Percentiles rank a stretch among this genome's conserved stretches.
These are phyloP conservation scores for Aegilops sharonensis DNA, from an alignment of 176 grass and related monocot genomes.

Conservation along the genomic window DNA sequence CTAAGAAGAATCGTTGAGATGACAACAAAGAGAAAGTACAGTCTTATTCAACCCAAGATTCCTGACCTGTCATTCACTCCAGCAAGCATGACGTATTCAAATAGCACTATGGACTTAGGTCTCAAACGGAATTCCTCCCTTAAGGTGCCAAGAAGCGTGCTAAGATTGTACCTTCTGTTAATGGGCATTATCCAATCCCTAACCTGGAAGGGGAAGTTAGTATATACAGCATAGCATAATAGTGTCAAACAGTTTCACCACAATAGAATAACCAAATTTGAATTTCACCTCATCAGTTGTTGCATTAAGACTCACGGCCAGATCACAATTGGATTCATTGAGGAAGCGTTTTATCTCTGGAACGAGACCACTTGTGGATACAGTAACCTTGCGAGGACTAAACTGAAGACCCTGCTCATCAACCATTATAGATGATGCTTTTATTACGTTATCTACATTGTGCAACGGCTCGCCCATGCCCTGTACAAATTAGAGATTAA, in stretches of 20 bases:
- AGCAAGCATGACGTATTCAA: conserved; percentile 98
- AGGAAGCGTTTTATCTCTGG: conserved; percentile 90
- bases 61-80: conserved; percentile 91
- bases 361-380: conserved; percentile 91
- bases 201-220: conserved; percentile 50
- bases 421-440: conserved; percentile 84
- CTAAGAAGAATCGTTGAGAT: background rate
- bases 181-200: conserved; percentile 99
- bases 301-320: conserved; percentile 94
- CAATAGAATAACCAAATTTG: conserved; percentile 14
- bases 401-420: conserved; percentile 92
- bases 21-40: background rate
- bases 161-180: conserved; percentile 90
- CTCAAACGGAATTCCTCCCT: conserved; percentile 58
- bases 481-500: conserved; percentile 40
- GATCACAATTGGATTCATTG: conserved; percentile 64
- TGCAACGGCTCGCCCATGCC: conserved; percentile 95
- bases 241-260: background rate
- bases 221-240: conserved; percentile 27
- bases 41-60: background rate
- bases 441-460: conserved; percentile 92
- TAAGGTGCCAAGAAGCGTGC: conserved; percentile 69
- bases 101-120: conserved; percentile 71
- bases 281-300: conserved; percentile 85
- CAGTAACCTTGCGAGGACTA: conserved; percentile 83